Evolutionary conservation across 2,329 filamentous ascomycete species (phyloP).

Genomic region (Pseudopyrenochaeta lycopersici): DNA sequence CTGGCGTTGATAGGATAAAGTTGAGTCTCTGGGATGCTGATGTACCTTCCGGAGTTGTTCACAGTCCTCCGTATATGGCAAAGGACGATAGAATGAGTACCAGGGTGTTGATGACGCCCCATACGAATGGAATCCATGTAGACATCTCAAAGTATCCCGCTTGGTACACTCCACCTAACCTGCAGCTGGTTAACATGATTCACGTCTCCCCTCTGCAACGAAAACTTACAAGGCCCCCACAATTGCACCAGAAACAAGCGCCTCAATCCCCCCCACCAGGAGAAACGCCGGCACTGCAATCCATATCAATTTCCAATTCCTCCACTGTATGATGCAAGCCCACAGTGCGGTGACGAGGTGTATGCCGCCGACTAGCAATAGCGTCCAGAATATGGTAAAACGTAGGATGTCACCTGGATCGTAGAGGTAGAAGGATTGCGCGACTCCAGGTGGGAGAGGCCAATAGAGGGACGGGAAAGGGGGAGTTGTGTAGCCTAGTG

Average conservation of each 20-base stretch:
- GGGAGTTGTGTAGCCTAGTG: conserved; percentile 71
- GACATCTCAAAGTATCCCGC: conserved; percentile 89
- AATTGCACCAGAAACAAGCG: conserved; percentile 79
- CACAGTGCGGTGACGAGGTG: conserved; percentile 77
- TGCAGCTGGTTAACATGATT: conserved; percentile 45
- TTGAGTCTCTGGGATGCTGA: neutral
- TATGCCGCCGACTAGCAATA: conserved; percentile 79
- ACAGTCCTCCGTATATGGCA: conserved; percentile 89
- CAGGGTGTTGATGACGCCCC: conserved; percentile 84
- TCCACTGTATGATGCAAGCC: conserved; percentile 75
- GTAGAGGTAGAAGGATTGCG: conserved; percentile 73
- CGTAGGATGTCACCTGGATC: conserved; percentile 81
- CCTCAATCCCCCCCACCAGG: conserved; percentile 77
- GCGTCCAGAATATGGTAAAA: conserved; percentile 87
- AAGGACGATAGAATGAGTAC: conserved; percentile 88
- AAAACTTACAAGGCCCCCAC: conserved; percentile 77
- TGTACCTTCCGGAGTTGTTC: conserved; percentile 2
- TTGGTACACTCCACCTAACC: conserved; percentile 81
- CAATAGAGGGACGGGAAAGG: conserved; percentile 85
- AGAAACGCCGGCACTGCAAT: conserved; percentile 75
- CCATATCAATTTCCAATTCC: conserved; percentile 69
- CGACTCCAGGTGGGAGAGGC: conserved; percentile 67
- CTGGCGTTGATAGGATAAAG: too few species aligned
- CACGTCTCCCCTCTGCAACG: neutral
- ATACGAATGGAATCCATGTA: conserved; percentile 91